These are phyloP conservation scores for Yarrowia deformans DNA, from an alignment of 805 yeast genomes.

Conservation along the genomic window DNA sequence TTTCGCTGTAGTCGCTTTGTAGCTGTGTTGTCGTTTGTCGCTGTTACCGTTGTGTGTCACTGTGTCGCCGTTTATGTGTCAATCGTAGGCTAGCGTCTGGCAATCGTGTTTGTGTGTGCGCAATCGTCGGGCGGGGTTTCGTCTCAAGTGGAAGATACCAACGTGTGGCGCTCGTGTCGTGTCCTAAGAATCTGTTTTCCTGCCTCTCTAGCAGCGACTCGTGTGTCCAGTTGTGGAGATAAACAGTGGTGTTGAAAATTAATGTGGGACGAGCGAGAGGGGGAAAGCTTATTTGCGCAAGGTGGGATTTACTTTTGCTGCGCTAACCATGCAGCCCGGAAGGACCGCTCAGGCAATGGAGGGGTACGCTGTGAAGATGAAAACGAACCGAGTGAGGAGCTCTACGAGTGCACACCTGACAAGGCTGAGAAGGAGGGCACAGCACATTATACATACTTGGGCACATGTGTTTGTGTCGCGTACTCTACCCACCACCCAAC, in stretches of 20 bases:
- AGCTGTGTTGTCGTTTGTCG: too few relatives aligned
- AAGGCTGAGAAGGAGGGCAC: not conserved
- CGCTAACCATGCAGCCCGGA: constrained; percentile 24
- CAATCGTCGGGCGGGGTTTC: too few relatives aligned
- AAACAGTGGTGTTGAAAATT: constrained; percentile 31
- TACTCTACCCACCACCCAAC: not conserved
- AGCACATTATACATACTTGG: not conserved
- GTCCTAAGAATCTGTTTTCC: not conserved
- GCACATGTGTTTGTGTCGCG: not conserved
- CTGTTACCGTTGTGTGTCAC: too few relatives aligned
- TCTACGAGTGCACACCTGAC: not conserved
- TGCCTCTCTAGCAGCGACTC: constrained; percentile 1
- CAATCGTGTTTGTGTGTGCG: too few relatives aligned
- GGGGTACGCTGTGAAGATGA: not conserved
- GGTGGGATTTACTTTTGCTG: constrained; percentile 34
- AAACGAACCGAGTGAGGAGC: not conserved
- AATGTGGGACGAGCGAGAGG: constrained; percentile 40
- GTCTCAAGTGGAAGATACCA: too few relatives aligned
- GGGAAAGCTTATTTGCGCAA: constrained; percentile 38
- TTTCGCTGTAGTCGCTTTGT: too few relatives aligned
- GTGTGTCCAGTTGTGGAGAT: constrained; percentile 32
- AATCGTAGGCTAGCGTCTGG: too few relatives aligned
- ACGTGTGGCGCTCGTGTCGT: not conserved
- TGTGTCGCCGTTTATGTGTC: too few relatives aligned
- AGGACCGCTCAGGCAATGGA: constrained; percentile 1